Evolutionary conservation across 1,284 basidiomycete species (phyloP).

Genomic region (Macrocystidia cucumis): DNA sequence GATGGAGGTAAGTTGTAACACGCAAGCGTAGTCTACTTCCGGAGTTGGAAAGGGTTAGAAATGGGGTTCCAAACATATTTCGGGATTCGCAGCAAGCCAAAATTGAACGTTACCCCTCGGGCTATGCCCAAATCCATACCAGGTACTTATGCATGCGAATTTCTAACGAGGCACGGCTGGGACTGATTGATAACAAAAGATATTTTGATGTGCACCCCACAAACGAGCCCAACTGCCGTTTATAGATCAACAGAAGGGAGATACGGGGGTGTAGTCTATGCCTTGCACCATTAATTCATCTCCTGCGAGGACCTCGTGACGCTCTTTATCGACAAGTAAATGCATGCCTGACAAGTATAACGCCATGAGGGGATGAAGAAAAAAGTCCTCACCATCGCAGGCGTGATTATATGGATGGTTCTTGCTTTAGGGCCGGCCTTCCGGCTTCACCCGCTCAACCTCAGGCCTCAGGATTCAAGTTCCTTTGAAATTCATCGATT

Average conservation of each 20-base stretch:
- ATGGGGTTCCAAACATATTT: constrained; percentile 2
- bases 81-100: too few species aligned
- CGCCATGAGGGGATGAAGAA: constrained; percentile 52
- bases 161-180: too few species aligned
- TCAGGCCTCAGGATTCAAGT: too few species aligned
- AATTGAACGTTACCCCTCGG: too few species aligned
- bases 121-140: too few species aligned
- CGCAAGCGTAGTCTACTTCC: constrained; percentile 8
- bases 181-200: constrained; percentile 1
- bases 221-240: constrained; percentile 72
- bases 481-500: too few species aligned
- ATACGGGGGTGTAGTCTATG: constrained; percentile 84
- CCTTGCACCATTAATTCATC: constrained; percentile 82
- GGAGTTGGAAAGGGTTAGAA: constrained; percentile 15
- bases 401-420: not conserved
- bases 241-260: constrained; percentile 51
- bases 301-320: constrained; percentile 78
- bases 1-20: constrained; percentile 11
- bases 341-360: constrained; percentile 40
- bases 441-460: not conserved
- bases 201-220: constrained; percentile 65
- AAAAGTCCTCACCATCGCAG: not conserved
- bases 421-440: constrained; percentile 13
- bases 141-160: too few species aligned
- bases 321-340: constrained; percentile 43